These are phyloP conservation scores for Coemansia sp. DNA, from an alignment of 192 early-diverging fungal species.

Conservation along the genomic window DNA sequence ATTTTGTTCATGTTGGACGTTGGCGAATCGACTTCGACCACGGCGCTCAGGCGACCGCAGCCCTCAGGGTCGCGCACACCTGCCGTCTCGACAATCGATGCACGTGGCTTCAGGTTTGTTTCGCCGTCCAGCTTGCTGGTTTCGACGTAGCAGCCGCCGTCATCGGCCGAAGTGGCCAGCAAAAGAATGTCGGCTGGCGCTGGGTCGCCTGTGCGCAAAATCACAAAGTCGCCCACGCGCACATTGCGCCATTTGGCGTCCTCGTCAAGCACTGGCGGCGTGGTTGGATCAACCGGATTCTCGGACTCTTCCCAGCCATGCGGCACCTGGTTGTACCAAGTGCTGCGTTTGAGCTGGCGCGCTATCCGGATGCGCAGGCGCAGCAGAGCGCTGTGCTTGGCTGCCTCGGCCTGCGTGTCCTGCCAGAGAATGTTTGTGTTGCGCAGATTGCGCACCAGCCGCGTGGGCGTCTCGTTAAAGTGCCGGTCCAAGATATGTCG, in stretches of 20 bases:
- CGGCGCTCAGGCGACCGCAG: slow-evolving; percentile 64
- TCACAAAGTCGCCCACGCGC: slow-evolving; percentile 85
- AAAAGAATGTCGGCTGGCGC: slow-evolving; percentile 85
- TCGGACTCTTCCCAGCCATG: slow-evolving; percentile 43
- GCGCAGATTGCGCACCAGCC: slow-evolving; percentile 60
- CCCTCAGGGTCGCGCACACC: slow-evolving; percentile 72
- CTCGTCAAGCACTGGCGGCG: slow-evolving; percentile 43
- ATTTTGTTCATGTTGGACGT: slow-evolving; percentile 76
- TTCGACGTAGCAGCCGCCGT: slow-evolving; percentile 82
- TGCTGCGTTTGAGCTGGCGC: slow-evolving; percentile 35
- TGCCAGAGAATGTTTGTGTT: slow-evolving; percentile 60
- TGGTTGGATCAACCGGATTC: slow-evolving; percentile 26
- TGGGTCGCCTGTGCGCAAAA: slow-evolving; percentile 76
- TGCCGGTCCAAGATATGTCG: slow-evolving; percentile 80
- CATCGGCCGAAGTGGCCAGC: slow-evolving; percentile 74
- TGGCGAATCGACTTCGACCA: slow-evolving; percentile 75
- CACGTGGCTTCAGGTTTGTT: slow-evolving; percentile 91
- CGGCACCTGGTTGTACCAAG: slow-evolving; percentile 50
- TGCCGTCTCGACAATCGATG: slow-evolving; percentile 64
- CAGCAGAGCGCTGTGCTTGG: slow-evolving; percentile 19
- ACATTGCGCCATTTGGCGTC: slow-evolving; percentile 67
- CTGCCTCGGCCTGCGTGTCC: slow-evolving; percentile 25
- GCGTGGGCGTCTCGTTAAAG: slow-evolving; percentile 73
- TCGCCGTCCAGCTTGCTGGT: slow-evolving; percentile 97
- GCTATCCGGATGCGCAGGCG: slow-evolving; percentile 35